Base-by-base conservation (phyloP, 2,329 filamentous ascomycete genomes). In the Penicillium sp. region DNA sequence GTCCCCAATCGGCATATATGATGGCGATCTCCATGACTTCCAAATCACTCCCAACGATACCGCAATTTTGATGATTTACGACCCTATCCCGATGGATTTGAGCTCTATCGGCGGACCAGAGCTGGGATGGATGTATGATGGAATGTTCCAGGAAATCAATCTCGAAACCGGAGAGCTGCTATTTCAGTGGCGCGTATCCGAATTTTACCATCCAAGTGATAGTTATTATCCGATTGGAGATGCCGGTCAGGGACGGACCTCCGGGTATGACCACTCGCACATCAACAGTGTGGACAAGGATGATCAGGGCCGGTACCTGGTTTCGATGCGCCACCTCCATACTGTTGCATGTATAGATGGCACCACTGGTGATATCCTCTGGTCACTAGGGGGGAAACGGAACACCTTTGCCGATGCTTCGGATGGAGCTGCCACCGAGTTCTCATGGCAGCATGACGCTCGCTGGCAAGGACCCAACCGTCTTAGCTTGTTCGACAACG, bases 201-300 rank as follows among this genome's bases (percentile, higher is more conserved):
- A 77, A 1, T 75, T 79, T 60, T 68, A 78, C 50, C 49, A 68
- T 4, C 55, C 66, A 5, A 50, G 54, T 10, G 60, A 66, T 47
- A 69, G 63, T 27, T 66, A 64, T 21, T 51, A 63, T 25, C 57
- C 56, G 8, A 40, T 64, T n/a, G 52, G 27, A 9, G 55, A 57
- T 21, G 57, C 50, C 40, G 68, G 63, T 11, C 47, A 54, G 43
- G 61, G 56, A 29, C 63, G 67, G 19, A 60, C 52, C 10, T 49
- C 45, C 36, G 66, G 77, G 4, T 83, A 76, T 70, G 82, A 84
- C 64, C 83, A 78, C 64, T 82, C 82, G 65, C 81, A 83, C 65
- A 76, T 84, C 65, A 84, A 83, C 68, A 80, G 78, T 41, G 72
- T 82, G 54, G 78, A 80, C 66, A 82, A 82, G 67, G 76, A 81